phyloP scores from a whole-genome alignment of 2,329 filamentous ascomycete genomes.

The Taxawa tesnikishii region DNA sequence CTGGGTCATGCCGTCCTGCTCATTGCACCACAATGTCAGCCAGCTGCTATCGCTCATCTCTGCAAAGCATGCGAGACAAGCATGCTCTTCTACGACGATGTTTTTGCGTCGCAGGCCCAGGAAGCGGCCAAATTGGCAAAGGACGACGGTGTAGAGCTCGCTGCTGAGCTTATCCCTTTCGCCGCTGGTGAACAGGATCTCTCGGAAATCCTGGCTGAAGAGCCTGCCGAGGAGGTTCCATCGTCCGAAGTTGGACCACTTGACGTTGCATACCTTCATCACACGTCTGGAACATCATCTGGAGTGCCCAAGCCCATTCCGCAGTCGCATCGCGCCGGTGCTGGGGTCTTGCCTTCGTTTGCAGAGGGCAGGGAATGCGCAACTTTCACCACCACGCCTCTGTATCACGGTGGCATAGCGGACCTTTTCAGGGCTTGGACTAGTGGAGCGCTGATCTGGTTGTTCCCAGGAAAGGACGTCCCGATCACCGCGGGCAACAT shows the following conservation, averaged over 20 bases:
- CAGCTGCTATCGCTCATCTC: conserved; percentile 39
- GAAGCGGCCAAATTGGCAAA: conserved; percentile 12
- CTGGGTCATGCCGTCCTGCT: conserved; percentile 44
- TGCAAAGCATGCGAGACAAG: conserved; percentile 33
- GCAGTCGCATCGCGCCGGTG: conserved; percentile 43
- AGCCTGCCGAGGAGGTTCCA: conserved; percentile 1
- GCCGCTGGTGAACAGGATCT: conserved; percentile 2
- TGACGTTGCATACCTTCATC: conserved; percentile 45
- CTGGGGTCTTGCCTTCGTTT: conserved; percentile 42
- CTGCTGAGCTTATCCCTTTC: conserved; percentile 8
- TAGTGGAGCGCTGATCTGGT: conserved; percentile 46
- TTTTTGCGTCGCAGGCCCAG: conserved; percentile 21
- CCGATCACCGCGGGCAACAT: conserved; percentile 48
- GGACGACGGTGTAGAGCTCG: conserved; percentile 9
- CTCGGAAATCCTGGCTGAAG: conserved; percentile 1
- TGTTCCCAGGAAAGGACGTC: conserved; percentile 44
- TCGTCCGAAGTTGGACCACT: conserved; percentile 13
- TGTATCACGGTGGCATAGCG: conserved; percentile 54
- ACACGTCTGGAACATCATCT: conserved; percentile 54
- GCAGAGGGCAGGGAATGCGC: conserved; percentile 23
- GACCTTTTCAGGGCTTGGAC: conserved; percentile 52
- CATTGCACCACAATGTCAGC: conserved; percentile 39
- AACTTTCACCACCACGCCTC: conserved; percentile 52
- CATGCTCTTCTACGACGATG: conserved; percentile 34
- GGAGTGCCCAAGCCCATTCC: conserved; percentile 51